Base-by-base conservation (phyloP, 495 filamentous ascomycete species). In the Penicillium coffeae region DNA sequence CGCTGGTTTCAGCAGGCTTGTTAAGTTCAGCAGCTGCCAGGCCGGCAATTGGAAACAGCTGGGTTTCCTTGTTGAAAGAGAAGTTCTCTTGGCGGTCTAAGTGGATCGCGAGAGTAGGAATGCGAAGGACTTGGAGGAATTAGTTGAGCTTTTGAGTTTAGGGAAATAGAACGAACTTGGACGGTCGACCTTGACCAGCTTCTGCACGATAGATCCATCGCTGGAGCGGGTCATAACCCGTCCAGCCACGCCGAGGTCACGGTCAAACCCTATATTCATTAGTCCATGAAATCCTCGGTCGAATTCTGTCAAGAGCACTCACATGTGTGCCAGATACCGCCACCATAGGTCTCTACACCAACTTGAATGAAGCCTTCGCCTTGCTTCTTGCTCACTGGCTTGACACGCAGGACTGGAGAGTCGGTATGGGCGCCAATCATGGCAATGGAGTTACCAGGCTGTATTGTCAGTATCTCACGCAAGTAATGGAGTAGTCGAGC, bases 391-490 rank as follows among this genome's bases (percentile, higher is more conserved):
- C 89, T 95, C 25, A 93, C 82, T 3, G 93, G 93, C 72, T 99
- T 99, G 55, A 99, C 70, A 38, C 93, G 84, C 38, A 97, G 76
- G 42, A 86, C 88, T 0, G 88, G 88, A 3, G 92, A 97, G 66
- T 99, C 93, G 18, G 93, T 97, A 70, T 99, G 93, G 38, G 93
- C 90, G 58, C 93, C 93, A 50, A 99, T 81, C 87, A 97, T 93
- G 59, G 86, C 84, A 62, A 99, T 87, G 8, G 92, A 82, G 65
- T 95, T 96, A 42, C 93, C 93, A 5, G 94, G 83, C 81, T 83
- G 60, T 39, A 13, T 8, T 37, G 39, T 52, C 9, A 62, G 25
- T 30, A 30, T n/a, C n/a, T n/a, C n/a, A n/a, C n/a, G n/a, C n/a
- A n/a, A n/a, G n/a, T n/a, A n/a, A n/a, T n/a, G n/a, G n/a, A n/a